Percentiles rank a stretch among this genome's conserved stretches.
Evolutionary conservation across 208 protist genomes (phyloP).

Genomic region (Leishmania mexicana): DNA sequence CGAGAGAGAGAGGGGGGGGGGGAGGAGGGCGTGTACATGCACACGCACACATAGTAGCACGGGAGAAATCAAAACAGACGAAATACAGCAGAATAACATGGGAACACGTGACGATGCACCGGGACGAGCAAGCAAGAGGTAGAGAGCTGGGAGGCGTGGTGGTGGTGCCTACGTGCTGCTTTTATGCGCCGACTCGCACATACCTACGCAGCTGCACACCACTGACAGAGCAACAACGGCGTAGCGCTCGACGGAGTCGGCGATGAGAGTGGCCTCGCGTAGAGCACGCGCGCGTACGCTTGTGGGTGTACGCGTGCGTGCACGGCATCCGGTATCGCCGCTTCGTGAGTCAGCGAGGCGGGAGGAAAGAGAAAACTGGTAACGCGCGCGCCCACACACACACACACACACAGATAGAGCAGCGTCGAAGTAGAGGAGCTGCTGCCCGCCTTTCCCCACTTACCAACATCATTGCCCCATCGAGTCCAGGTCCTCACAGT

Average conservation of each 20-base stretch:
- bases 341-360: not conserved
- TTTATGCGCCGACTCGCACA: not conserved
- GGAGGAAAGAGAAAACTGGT: not conserved
- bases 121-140: not conserved
- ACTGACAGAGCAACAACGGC: not conserved
- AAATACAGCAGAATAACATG: not conserved
- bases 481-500: conserved; percentile 82
- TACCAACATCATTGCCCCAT: not conserved
- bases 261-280: not conserved
- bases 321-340: not conserved
- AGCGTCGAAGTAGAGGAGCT: too few species aligned
- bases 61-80: not conserved
- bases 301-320: not conserved
- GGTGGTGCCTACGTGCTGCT: not conserved
- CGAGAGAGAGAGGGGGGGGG: not conserved
- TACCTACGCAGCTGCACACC: not conserved
- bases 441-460: not conserved
- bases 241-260: not conserved
- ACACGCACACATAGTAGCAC: not conserved
- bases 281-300: not conserved
- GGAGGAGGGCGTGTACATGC: too few species aligned
- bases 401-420: too few species aligned
- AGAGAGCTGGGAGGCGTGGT: not conserved
- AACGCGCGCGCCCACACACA: too few species aligned
- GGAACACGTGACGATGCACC: not conserved